Base-by-base conservation (phyloP, 2,329 filamentous ascomycete genomes). In the Colletotrichum noveboracense region DNA sequence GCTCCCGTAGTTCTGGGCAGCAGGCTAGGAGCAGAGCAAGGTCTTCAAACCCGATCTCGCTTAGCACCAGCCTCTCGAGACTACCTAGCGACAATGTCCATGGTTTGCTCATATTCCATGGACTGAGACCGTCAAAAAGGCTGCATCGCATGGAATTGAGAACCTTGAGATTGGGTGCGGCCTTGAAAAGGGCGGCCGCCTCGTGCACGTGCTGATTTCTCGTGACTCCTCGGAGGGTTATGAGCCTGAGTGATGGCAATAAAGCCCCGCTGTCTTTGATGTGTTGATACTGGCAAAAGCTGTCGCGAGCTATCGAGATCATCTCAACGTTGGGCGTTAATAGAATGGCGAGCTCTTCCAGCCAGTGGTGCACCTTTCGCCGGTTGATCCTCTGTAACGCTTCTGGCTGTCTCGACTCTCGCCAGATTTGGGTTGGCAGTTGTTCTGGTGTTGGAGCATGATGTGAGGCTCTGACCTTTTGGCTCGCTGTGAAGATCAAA, bases 181-280 rank as follows among this genome's bases (percentile, higher is more conserved):
- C 69, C 18, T 13, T 55, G 32, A 75, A 67, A 2, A 75, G 64
- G 9, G 30, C 73, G 1, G 55, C 58, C 1, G 62, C 73, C 16
- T 75, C 73, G 16, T 75, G 43, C 6, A 68, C 43, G 16, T 72
- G 73, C 38, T 75, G 73, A 18, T 75, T 75, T 30, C 58, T 72
- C 7, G 10, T 58, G 26, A 68, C 55, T 7, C 69, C 69, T 18
- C 24, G 18, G 10, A 75, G 7, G 13, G n/a, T 21, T 7, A 68
- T 62, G 4, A 55, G n/a, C 12, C 26, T 62, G 7, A 75, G 62
- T 5, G 69, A 48, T 3, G 38, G 55, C 5, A 75, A 34, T 4
- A 55, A 62, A 32, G 3, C 26, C 8, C 56, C 32, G 24, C 73
- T 72, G 32, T 72, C 62, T 21, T 34, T 67, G 55, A 75, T 30